Evolutionary conservation across 129 eudicot species (phyloP), one percentile per base, ranked within the genome.

Genomic region (Deinandra increscens): DNA sequence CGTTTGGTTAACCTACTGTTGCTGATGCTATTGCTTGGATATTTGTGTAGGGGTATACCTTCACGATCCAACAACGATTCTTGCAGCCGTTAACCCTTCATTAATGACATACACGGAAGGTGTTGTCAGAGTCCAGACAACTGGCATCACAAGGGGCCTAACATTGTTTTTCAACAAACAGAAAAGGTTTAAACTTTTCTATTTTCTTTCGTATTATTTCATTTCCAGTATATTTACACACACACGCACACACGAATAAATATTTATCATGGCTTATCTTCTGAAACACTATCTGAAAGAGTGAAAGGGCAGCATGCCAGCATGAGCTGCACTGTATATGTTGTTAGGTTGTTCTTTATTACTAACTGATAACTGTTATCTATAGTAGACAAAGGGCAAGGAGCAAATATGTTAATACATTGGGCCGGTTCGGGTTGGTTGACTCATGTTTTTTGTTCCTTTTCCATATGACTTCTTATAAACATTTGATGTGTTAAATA

Each of bases 31-130:
- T 37, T 39, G 38, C 43, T 63, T 42, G 70, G 37, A 56, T 44
- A 71, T 69, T 18, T 37, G 34, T 78, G 72, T 79, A 94, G 99
- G 99, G 75, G 90, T 85, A 50, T 94, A 87, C 69, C 97, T 94
- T 74, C 99, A 94, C 48, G 99, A 94, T 80, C 99, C 99, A 53
- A 75, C 97, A 13, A 69, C 96, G 17, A 20, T 94, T 68, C 77
- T 94, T 71, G 99, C 97, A 68, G 99, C 99, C 67, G 84, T 90
- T 64, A 58, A 94, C 76, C 96, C 97, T 68, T 87, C 97, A 29
- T 60, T 94, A 22, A 23, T 94, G 79, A 94, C 99, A 12, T 94
- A 74, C 69, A 68, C 81, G 9, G 96, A 94, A 80, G 99, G 99
- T 69, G 91, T 78, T 76, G 99, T 89, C 0, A 79, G 97, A 74